A percentile compares a stretch with the other conserved stretches of the same genome.
Evolutionary conservation across 1,139 yeast species (phyloP).

Genomic region (Saccharomyces hybrid): DNA sequence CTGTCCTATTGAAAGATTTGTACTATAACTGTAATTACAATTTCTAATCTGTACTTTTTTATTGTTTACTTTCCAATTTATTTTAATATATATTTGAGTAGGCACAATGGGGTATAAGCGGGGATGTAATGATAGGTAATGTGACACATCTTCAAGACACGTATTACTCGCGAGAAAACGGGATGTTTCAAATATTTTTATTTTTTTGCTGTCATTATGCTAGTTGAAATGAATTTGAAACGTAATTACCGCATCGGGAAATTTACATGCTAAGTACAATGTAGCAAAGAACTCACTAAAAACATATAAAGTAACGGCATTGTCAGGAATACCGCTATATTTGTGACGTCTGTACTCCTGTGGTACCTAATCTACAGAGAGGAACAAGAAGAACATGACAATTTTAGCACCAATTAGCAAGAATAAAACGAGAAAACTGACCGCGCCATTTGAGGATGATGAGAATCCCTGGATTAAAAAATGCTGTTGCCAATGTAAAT

Average conservation of each 20-base stretch:
- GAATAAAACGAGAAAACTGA: neutral
- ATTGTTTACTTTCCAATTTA: neutral
- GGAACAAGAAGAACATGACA: neutral
- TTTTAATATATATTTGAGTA: neutral
- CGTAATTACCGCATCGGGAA: constrained; percentile 17
- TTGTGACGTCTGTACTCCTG: too few relatives aligned
- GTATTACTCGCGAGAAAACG: neutral
- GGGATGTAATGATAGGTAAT: neutral
- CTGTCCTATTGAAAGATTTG: neutral
- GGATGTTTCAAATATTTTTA: neutral
- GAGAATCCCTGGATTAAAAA: constrained; percentile 1
- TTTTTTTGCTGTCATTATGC: neutral
- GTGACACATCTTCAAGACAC: neutral
- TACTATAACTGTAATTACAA: neutral
- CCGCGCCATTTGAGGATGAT: neutral
- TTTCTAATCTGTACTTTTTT: neutral
- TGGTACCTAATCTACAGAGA: neutral
- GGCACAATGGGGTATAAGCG: neutral
- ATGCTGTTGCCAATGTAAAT: constrained; percentile 19
- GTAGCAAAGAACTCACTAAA: constrained; percentile 1
- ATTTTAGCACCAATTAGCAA: neutral
- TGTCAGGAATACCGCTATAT: constrained; percentile 15
- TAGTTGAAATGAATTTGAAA: constrained; percentile 5
- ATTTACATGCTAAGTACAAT: constrained; percentile 9
- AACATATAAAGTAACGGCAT: constrained; percentile 4